Base-by-base conservation (phyloP, 768 basidiomycete genomes). In the Mycena pura region DNA sequence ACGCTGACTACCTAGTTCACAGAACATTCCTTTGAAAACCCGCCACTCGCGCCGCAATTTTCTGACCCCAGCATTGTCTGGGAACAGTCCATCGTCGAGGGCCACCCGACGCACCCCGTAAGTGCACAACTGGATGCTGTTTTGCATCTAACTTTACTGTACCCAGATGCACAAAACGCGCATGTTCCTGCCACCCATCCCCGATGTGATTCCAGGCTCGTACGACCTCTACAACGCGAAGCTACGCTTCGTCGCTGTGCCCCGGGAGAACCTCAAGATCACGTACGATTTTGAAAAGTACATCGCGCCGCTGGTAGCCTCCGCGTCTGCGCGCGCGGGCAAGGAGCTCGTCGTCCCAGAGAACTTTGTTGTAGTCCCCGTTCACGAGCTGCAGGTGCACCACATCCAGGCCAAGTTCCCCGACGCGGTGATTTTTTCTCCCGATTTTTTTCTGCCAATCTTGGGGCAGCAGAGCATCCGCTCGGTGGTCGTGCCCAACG, bases 31-130 rank as follows among this genome's bases (percentile, higher is more conserved):
- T 86, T 82, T 52, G 78, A 82, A 46, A 67, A 83, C 45, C 84
- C 84, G 14, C 82, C 82, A 1, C 60, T 55, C 28, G 76, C 79
- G 5, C 83, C 86, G 1, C 67, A 73, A 6, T 80, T 85, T 38
- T 58, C 69, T 5, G 82, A 81, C 22, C 68, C 82, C 1, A 85
- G 84, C 54, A 80, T 87, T 13, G 80, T 76, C 32, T 87, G 86
- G 86, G 84, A 87, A 59, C 83, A 86, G 66, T 85, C 84, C 2
- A 84, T 86, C 27, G 82, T 85, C 19, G 84, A 86, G 68, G 84
- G 85, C 0, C 86, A 87, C 67, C 84, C 84, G 4, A 86, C 82
- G 0, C 86, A 87, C 70, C 84, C 86, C 15, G 85, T 85, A 63
- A 59, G 76, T 34, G 8, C 15, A 14, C 27, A 31, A 17, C 17